Evolutionary conservation across 148 eudicot genomes (phyloP).

Genomic region (Camellia sinensis): DNA sequence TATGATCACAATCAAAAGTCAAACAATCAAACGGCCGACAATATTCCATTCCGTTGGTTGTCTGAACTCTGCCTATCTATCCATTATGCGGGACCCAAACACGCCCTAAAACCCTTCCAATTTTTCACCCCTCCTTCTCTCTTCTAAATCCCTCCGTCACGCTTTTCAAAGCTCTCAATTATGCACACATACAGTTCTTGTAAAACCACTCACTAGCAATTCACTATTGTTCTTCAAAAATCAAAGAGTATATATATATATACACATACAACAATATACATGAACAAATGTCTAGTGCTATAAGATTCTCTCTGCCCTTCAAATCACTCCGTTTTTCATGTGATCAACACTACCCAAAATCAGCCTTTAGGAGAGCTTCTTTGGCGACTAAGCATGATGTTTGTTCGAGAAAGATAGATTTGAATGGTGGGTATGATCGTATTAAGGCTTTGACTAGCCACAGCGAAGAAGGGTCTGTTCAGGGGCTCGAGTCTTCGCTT

Average conservation of each 20-base stretch:
- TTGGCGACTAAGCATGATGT: not conserved
- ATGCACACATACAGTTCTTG: not conserved
- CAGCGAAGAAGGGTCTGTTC: conserved; percentile 23
- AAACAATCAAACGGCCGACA: not conserved
- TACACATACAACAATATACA: too few relatives aligned
- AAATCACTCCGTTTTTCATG: not conserved
- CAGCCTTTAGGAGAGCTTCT: not conserved
- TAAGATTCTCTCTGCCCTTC: not conserved
- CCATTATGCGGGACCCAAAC: too few relatives aligned
- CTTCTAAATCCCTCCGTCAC: not conserved
- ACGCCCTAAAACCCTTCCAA: too few relatives aligned
- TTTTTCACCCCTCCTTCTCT: not conserved
- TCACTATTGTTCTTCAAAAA: too few relatives aligned
- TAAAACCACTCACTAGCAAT: too few relatives aligned
- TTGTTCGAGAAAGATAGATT: not conserved
- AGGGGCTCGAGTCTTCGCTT: conserved; percentile 23
- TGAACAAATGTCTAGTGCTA: conserved; percentile 4
- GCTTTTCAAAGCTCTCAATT: not conserved
- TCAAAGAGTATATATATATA: too few relatives aligned
- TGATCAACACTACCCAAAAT: not conserved
- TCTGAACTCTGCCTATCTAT: not conserved
- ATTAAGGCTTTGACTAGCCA: conserved; percentile 17
- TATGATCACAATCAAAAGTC: not conserved
- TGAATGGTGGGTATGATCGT: not conserved
- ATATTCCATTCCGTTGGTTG: not conserved